Base-by-base conservation (phyloP, 2,329 filamentous ascomycete species). In the Neocucurbitaria cava region DNA sequence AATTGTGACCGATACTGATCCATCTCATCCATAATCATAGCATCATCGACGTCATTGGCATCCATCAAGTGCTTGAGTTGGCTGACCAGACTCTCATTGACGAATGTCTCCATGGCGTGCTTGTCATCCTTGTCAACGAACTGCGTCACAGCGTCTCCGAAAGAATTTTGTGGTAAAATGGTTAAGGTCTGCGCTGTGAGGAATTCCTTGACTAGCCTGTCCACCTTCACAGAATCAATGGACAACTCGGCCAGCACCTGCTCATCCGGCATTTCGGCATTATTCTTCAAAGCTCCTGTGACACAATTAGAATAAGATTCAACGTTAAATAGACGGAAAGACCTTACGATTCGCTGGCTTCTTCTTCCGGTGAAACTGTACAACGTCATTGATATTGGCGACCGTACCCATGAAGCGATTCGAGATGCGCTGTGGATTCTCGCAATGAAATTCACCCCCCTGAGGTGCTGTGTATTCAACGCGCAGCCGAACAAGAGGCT, bases 101-200 rank as follows among this genome's bases (percentile, higher is more conserved):
- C 76, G 53, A 82, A 82, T 11, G 71, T 74, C 58, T 79, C 74
- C 87, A 98, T 92, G 2, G 92, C 92, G 66, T 95, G 88, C 71
- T 93, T 96, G 78, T 99, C 95, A 62, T 96, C 92, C 64, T 98
- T 98, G 72, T 93, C 88, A 23, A 99, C 92, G 66, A 95, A 99
- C 57, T 96, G 90, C 42, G 88, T 89, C 5, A 99, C 92, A 0
- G 95, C 95, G 69, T 98, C 93, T 15, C 92, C 90, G 69, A 99
- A 97, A 0, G 89, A 90, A 26, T 93, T 95, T 67, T 96, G 91
- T 0, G 95, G 95, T 0, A 99, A 82, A 44, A 99, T 95, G 53
- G 93, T 96, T 28, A 99, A 85, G 0, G 91, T 93, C 68, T 98
- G 93, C 0, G 91, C 90, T 0, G 86, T 85, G 2, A 99, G 83